Evolutionary conservation across 78 protist genomes (phyloP), one percentile per base, ranked within the genome.

Genomic region (Dictyostelium capitatum): DNA sequence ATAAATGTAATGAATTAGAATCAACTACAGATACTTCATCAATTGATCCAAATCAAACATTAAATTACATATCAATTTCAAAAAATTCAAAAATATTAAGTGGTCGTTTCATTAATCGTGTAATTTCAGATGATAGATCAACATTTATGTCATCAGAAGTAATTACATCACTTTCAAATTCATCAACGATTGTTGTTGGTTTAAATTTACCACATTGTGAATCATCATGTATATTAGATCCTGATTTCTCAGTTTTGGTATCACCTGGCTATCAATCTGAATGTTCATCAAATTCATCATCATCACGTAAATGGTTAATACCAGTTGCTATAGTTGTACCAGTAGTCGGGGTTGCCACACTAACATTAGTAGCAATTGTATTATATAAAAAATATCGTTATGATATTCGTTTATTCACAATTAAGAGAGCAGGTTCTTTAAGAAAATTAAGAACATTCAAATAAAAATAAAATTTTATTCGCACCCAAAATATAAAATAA

Each of bases 71-170:
- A 15, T 30, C 41, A 3, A 32, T 67, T 32, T 28, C 6, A 25
- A 67, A 67, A 41, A 67, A 67, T 67, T 28, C 75, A 67, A 25
- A 67, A 20, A 25, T 32, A 17, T 32, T 67, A 67, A 67, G 28
- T 7, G 89, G 89, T 69, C 54, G 89, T 10, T 82, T 82, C 48
- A 25, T 82, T 19, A 57, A 64, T 30, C 47, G 43, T 30, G 78
- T 69, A 11, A 25, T 82, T 8, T 82, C 89, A 14, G 89, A 82
- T 69, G 89, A 69, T 8, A 43, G 79, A 32, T 30, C 79, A 47
- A 82, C 89, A 4, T 67, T 67, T 74, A 32, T 47, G 6, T 67
- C 75, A 12, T 30, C 48, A 0, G 28, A 41, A 12, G 15, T 67
- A 14, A 32, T 32, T 32, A 10, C 46, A 12, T 14, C 15, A 14